Evolutionary conservation across 179 eudicot genomes (phyloP), one percentile per base, ranked within the genome.

Genomic region (Beta corolliflora): DNA sequence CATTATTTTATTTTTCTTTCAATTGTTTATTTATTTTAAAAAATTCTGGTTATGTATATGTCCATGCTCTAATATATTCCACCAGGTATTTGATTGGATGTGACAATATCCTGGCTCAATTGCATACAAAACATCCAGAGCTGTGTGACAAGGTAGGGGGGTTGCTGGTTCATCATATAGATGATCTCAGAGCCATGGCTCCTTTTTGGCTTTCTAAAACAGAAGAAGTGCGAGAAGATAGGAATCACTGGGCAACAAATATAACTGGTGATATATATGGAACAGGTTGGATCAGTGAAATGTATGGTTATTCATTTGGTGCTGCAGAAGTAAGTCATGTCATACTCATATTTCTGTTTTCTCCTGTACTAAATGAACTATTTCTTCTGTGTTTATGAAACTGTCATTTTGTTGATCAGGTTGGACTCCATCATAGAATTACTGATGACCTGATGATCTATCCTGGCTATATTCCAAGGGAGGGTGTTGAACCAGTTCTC

Each of bases 281-380:
- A 15, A 85, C 85, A 55, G 97, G 99, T 15, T 96, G 99, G 98
- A 96, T 96, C 68, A 96, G 99, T 83, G 98, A 96, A 90, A 96
- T 96, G 99, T 96, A 94, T 76, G 99, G 99, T 55, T 96, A 96
- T 89, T 96, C 99, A 79, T 96, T 96, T 87, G 99, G 93, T 76
- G 97, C 97, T 44, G 96, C 98, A 66, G 99, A 94, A 90, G 99
- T 93, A 83, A 77, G 84, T 82, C 9, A 9, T 6, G 41, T 2
- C 78, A 64, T 66, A 46, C 64, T 73, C 73, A 45, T 16, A 75
- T 58, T 78, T 50, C 13, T 12, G 78, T 54, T 23, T 76, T 71
- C 74, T 55, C 68, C 58, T 66, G 71, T 48, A 45, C 65, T 56
- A 54, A 4, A 50, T n/a, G 68, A 68, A 45, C 16, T 46, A 25